A percentile compares a stretch with the other conserved stretches of the same genome.
Conservation (phyloP, 257 asterid species). For the Buddleja alternifolia region DNA sequence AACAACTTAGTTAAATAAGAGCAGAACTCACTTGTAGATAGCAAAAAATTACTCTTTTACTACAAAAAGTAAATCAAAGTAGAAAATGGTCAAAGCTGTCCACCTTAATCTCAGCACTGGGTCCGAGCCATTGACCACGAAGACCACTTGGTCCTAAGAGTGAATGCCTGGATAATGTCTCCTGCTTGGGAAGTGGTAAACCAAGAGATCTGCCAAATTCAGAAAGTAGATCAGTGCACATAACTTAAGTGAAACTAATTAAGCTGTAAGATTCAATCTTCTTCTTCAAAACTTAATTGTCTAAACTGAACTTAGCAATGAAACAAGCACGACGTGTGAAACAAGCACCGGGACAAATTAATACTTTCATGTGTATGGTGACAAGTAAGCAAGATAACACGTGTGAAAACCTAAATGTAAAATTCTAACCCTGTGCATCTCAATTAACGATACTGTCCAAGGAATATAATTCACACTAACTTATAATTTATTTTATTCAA, state of each 20-base stretch:
- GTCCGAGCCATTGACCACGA: conserved; percentile 80
- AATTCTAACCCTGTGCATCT: neutral
- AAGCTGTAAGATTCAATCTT: conserved; percentile 21
- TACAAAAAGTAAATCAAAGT: conserved; percentile 9
- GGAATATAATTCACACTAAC: conserved; percentile 16
- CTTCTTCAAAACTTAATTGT: neutral
- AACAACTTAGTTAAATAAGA: conserved; percentile 20
- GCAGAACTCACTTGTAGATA: conserved; percentile 12
- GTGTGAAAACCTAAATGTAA: conserved; percentile 11
- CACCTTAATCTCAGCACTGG: conserved; percentile 78
- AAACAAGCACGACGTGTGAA: no score
- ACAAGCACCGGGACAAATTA: conserved; percentile 13
- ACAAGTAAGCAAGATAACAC: conserved; percentile 28
- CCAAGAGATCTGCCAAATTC: conserved; percentile 64
- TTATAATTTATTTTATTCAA: conserved; percentile 9
- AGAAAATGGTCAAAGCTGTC: conserved; percentile 15
- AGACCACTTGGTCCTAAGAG: conserved; percentile 90
- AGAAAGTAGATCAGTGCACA: conserved; percentile 20
- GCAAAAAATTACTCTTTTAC: neutral
- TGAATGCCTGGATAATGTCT: conserved; percentile 90
- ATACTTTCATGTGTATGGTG: conserved; percentile 25
- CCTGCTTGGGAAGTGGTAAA: conserved; percentile 86
- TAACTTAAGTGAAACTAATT: conserved; percentile 19
- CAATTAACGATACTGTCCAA: conserved; percentile 19
- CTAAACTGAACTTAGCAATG: conserved; percentile 21